Base-by-base conservation (phyloP, 2,329 filamentous ascomycete genomes). In the Diaporthe vaccinii region DNA sequence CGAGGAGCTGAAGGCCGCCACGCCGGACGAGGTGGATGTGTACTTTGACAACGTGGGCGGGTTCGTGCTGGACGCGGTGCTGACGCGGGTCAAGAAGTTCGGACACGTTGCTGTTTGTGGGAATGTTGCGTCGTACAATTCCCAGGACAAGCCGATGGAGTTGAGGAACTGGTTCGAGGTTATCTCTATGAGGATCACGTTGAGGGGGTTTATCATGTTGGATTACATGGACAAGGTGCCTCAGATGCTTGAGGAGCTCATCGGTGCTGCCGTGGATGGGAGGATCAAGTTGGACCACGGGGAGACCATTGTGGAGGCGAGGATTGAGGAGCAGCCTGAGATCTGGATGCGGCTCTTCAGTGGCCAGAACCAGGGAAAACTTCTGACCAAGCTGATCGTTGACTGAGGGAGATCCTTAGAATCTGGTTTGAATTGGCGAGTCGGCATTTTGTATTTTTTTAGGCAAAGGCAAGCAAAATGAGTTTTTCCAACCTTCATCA, bases 41-140 rank as follows among this genome's bases (percentile, higher is more conserved):
- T 89, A 86, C 78, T 88, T 86, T 73, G 87, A 89, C 78, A 89
- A 89, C 76, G 86, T 88, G 4, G 87, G 87, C 9, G 87, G 87
- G 5, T 80, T 83, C 41, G 86, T 88, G 51, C 81, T 89, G 61
- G 86, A 88, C 74, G 79, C 86, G 46, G 85, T 86, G 82, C 81
- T 89, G 20, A 79, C 81, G 34, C 83, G 84, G 51, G 81, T 87
- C 78, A 84, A 84, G 80, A 81, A 79, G 28, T 77, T 81, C 59
- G 86, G 86, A 1, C 82, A 84, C 10, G 81, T 87, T 12, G 83
- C 84, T 4, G 83, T 85, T 0, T 87, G 85, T 77, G 86, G 86
- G 14, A 82, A 84, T 7, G 84, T 88, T 41, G 78, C 83, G 4
- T 80, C 79, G 7, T 88, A 88, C 79, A 87, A 87, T 36, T 59